Evolutionary conservation across 257 asterid genomes (phyloP).

Genomic region (Solanum gracilifrons): DNA sequence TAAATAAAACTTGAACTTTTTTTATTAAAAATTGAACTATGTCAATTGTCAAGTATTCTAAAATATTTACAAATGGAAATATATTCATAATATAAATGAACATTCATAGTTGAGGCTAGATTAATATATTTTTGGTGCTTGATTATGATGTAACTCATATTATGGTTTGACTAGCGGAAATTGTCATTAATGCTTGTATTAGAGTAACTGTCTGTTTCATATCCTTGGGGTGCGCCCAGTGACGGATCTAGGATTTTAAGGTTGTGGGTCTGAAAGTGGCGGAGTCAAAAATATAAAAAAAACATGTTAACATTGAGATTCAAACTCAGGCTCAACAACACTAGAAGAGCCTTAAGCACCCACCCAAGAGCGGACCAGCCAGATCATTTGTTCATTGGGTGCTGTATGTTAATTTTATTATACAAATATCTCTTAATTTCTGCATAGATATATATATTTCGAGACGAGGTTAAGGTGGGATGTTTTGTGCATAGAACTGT

Average conservation of each 20-base stretch:
- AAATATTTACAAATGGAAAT: too few relatives aligned
- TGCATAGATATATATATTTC: too few relatives aligned
- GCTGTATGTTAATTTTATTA: neutral
- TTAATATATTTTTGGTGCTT: neutral
- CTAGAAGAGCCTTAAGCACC: neutral
- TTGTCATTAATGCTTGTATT: neutral
- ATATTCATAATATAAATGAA: neutral
- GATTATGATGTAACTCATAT: neutral
- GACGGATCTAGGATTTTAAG: too few relatives aligned
- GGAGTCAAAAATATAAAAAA: too few relatives aligned
- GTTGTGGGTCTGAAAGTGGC: too few relatives aligned
- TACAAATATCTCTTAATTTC: too few relatives aligned
- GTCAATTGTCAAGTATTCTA: neutral
- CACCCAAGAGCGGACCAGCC: rapidly evolving
- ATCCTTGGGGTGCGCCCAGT: neutral
- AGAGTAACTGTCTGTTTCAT: neutral
- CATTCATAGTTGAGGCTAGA: neutral
- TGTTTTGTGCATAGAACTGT: neutral
- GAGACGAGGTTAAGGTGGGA: neutral
- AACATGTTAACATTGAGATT: too few relatives aligned
- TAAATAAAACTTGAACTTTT: neutral
- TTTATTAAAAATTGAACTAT: neutral
- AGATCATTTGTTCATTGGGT: neutral
- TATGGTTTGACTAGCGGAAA: neutral
- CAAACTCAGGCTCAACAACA: too few relatives aligned